These are phyloP conservation scores for Pyrenula aspistea DNA, from an alignment of 495 filamentous ascomycete species.

Conservation along the genomic window DNA sequence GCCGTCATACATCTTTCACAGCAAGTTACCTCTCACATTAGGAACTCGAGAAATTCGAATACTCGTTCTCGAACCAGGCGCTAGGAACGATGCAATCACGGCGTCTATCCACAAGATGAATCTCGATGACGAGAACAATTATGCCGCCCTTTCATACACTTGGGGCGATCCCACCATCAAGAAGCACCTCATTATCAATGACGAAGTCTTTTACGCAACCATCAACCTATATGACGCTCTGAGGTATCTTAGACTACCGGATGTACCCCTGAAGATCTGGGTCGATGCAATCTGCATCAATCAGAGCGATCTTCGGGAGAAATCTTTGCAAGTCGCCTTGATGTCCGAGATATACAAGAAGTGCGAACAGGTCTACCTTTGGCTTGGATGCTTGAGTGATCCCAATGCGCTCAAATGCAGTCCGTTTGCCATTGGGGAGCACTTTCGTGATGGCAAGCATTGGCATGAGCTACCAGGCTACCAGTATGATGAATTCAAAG, in stretches of 20 bases:
- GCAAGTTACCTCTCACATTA: too few relatives aligned
- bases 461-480: too few relatives aligned
- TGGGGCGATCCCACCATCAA: neutral
- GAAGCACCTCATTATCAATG: neutral
- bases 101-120: neutral
- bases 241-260: neutral
- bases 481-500: too few relatives aligned
- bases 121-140: neutral
- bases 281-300: slow-evolving; percentile 5
- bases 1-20: too few relatives aligned
- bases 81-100: neutral
- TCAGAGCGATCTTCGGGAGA: slow-evolving; percentile 4
- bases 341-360: slow-evolving; percentile 4
- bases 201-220: neutral
- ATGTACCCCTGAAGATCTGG: slow-evolving; percentile 1
- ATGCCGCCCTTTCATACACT: neutral
- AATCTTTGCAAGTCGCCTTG: neutral
- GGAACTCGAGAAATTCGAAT: neutral
- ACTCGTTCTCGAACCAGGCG: neutral
- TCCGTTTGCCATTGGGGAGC: too few relatives aligned
- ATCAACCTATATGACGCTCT: neutral
- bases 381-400: slow-evolving; percentile 9
- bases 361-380: slow-evolving; percentile 10
- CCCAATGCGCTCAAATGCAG: neutral
- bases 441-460: too few relatives aligned